Conservation (phyloP, 1,139 yeast genomes). For the Geotrichum siamense region DNA sequence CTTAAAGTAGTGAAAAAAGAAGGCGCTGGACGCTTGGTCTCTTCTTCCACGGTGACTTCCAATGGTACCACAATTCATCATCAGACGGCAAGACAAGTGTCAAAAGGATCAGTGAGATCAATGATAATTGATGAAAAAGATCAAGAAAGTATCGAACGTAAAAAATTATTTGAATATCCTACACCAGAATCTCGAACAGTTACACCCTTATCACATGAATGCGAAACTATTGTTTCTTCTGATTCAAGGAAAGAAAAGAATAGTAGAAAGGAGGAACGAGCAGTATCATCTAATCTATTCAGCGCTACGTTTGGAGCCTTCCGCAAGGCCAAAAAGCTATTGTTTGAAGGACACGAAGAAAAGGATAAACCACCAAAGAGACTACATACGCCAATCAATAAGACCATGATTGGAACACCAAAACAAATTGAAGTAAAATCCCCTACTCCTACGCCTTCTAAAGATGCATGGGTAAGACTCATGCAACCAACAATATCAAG, state of each 20-base stretch:
- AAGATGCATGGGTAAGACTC: neutral
- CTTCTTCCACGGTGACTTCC: too few relatives aligned
- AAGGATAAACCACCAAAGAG: neutral
- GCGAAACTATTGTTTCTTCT: neutral
- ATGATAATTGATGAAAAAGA: neutral
- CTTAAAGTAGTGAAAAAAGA: too few relatives aligned
- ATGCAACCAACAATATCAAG: neutral
- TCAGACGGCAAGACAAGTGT: neutral
- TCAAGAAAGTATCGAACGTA: neutral
- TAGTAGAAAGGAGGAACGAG: neutral
- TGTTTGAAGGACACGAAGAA: slow-evolving; percentile 9
- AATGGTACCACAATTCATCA: neutral
- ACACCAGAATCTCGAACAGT: neutral
- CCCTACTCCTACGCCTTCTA: neutral
- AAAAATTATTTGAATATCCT: neutral
- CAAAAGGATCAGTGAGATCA: neutral
- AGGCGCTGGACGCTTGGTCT: too few relatives aligned
- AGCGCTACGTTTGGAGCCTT: slow-evolving; percentile 17
- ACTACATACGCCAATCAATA: neutral
- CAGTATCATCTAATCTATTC: neutral
- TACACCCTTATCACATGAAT: neutral
- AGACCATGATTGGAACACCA: neutral
- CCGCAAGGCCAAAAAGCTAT: slow-evolving; percentile 15
- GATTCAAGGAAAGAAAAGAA: neutral
- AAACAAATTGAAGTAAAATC: neutral